phyloP scores from a whole-genome alignment of 148 eudicot species.

The Rhododendron mucronatum region DNA sequence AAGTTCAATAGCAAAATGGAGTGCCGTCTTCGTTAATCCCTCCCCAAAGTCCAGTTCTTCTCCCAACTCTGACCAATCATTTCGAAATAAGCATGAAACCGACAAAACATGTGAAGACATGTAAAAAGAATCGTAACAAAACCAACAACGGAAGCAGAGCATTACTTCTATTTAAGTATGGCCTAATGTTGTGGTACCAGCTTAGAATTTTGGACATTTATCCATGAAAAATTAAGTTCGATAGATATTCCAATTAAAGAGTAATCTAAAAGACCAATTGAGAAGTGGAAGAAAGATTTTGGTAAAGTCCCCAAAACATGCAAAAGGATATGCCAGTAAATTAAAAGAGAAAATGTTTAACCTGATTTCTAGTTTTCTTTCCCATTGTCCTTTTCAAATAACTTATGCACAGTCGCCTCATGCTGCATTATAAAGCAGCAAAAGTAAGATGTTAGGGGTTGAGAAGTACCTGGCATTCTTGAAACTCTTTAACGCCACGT shows the following conservation, averaged over 20 bases:
- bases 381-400: neutral
- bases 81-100: no score
- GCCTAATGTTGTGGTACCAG: no score
- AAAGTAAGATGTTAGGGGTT: neutral
- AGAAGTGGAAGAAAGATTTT: neutral
- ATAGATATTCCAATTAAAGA: neutral
- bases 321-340: conserved; percentile 4
- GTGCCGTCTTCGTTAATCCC: no score
- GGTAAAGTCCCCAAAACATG: neutral
- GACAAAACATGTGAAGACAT: no score
- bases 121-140: no score
- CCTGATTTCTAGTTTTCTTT: neutral
- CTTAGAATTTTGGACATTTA: no score
- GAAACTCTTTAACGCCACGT: conserved; percentile 72
- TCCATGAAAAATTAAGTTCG: no score
- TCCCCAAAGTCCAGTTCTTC: no score
- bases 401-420: neutral
- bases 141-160: no score
- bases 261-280: neutral
- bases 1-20: no score
- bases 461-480: conserved; percentile 78
- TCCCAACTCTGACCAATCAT: no score
- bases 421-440: neutral
- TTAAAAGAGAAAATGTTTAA: neutral
- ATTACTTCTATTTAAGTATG: no score